A percentile compares a stretch with the other conserved stretches of the same genome.
Conservation (phyloP, 2,329 filamentous ascomycete genomes). For the Lachnellula subtilissima region DNA sequence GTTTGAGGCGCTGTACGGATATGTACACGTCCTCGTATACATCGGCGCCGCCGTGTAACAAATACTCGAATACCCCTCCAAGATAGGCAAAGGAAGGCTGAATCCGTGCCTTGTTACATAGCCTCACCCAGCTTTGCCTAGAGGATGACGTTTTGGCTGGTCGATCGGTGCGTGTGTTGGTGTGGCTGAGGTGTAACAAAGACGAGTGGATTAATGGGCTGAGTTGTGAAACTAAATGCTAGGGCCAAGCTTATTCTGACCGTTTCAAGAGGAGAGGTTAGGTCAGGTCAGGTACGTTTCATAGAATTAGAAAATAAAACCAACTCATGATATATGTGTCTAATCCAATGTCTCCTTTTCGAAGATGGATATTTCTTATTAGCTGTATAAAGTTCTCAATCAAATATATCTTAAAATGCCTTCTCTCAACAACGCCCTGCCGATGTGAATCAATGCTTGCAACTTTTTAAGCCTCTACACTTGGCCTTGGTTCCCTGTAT, state of each 20-base stretch:
- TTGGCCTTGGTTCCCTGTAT: not conserved
- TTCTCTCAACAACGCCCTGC: conserved; percentile 10
- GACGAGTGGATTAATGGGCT: no score
- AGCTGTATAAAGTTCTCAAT: not conserved
- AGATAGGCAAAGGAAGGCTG: not conserved
- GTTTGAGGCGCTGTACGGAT: no score
- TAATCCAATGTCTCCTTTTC: no score
- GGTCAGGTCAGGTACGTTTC: no score
- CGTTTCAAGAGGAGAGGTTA: no score
- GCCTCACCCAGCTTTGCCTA: not conserved
- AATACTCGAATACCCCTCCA: not conserved
- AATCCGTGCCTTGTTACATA: not conserved
- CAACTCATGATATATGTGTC: no score
- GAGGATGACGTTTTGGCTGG: not conserved
- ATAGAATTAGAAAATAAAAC: no score
- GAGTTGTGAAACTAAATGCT: no score
- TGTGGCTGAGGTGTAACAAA: not conserved
- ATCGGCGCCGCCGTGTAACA: not conserved
- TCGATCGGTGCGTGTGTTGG: not conserved
- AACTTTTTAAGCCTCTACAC: not conserved
- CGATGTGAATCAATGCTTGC: conserved; percentile 1
- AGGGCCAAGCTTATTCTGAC: no score
- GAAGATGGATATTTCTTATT: no score
- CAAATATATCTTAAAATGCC: not conserved
- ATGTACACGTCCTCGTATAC: not conserved